These are phyloP conservation scores for Thelonectria discophora DNA, from an alignment of 2,329 filamentous ascomycete species.

Conservation along the genomic window DNA sequence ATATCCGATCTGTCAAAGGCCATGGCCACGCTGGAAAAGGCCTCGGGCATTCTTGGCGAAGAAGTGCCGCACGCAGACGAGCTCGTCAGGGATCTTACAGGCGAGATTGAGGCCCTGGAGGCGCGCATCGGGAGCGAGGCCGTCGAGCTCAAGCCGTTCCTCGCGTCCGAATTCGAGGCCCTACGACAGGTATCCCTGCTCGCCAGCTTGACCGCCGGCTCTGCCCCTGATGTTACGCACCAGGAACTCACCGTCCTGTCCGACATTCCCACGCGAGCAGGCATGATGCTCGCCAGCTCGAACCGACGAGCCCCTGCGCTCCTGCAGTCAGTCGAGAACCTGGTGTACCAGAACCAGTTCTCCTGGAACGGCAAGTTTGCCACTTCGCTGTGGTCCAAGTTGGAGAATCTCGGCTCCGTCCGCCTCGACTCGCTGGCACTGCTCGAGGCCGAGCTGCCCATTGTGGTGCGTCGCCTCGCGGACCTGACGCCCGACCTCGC, in stretches of 20 bases:
- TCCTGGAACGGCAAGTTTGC: constrained; percentile 53
- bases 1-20: constrained; percentile 62
- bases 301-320: constrained; percentile 49
- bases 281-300: constrained; percentile 46
- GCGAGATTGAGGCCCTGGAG: constrained; percentile 63
- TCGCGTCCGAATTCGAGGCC: constrained; percentile 64
- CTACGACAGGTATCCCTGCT: constrained; percentile 63
- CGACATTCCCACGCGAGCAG: constrained; percentile 47
- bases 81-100: constrained; percentile 59
- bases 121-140: constrained; percentile 54
- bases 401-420: constrained; percentile 61
- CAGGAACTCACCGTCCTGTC: constrained; percentile 61
- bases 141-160: constrained; percentile 56
- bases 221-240: constrained; percentile 15
- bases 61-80: constrained; percentile 52
- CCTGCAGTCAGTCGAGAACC: constrained; percentile 58
- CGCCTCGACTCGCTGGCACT: constrained; percentile 68
- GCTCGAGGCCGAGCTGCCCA: constrained; percentile 71
- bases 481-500: constrained; percentile 59
- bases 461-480: constrained; percentile 65
- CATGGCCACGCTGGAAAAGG: constrained; percentile 63
- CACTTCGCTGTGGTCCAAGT: constrained; percentile 62
- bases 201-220: constrained; percentile 35
- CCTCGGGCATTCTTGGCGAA: constrained; percentile 63
- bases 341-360: constrained; percentile 52